Evolutionary conservation across 306 rosid species (phyloP).

Genomic region (Cucurbita pepo): DNA sequence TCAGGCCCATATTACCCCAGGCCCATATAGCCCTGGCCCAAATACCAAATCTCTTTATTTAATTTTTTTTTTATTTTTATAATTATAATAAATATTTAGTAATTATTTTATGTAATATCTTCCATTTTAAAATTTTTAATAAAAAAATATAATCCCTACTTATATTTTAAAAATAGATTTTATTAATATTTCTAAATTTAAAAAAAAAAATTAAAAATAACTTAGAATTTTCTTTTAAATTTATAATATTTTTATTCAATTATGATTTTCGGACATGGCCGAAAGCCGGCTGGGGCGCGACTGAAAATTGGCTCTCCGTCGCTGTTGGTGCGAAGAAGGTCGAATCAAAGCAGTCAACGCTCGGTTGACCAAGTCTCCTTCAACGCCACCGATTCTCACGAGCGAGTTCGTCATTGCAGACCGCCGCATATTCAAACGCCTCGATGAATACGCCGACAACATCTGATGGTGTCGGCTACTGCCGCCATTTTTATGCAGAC

Average conservation of each 20-base stretch:
- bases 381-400: constrained; percentile 81
- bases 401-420: constrained; percentile 93
- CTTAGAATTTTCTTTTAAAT: too few species aligned
- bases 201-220: too few species aligned
- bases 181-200: too few species aligned
- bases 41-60: background rate
- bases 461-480: constrained; percentile 2
- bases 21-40: background rate
- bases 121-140: too few species aligned
- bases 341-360: constrained; percentile 75
- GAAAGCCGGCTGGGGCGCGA: constrained; percentile 68
- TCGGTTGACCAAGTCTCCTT: constrained; percentile 88
- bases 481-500: constrained; percentile 47
- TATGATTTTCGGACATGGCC: constrained; percentile 16
- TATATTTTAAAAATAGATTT: too few species aligned
- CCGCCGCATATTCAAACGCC: constrained; percentile 65
- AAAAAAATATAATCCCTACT: too few species aligned
- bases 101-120: too few species aligned
- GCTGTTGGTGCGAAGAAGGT: constrained; percentile 72
- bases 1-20: too few species aligned
- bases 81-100: too few species aligned
- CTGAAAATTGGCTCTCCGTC: constrained; percentile 47
- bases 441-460: constrained; percentile 29
- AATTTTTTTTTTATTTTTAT: too few species aligned
- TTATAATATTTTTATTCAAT: too few species aligned